These are phyloP conservation scores for Globisporangium acanthophoron DNA, from an alignment of 352 stramenopile genomes.

Conservation along the genomic window DNA sequence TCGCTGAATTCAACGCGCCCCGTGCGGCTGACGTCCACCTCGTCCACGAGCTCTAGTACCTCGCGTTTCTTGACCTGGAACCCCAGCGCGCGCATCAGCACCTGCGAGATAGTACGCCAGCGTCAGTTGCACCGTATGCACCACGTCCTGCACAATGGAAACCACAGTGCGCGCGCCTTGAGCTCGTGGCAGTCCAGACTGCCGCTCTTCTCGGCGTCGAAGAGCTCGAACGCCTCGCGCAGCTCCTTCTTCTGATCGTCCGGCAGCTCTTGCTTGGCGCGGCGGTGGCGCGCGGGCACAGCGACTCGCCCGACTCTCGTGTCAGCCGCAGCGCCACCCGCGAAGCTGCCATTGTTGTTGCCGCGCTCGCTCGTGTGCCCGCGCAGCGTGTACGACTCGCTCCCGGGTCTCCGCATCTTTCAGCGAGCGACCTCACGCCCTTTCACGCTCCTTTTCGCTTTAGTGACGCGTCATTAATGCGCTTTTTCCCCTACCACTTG, in stretches of 20 bases:
- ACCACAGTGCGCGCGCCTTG: conserved; percentile 46
- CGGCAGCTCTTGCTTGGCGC: conserved; percentile 60
- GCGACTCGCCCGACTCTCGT: not conserved
- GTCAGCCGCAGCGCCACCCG: not conserved
- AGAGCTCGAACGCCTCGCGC: conserved; percentile 91
- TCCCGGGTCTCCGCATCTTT: conserved; percentile 9
- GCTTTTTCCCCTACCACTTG: not conserved
- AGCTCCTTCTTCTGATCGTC: conserved; percentile 89
- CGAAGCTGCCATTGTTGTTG: conserved; percentile 2
- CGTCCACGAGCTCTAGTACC: conserved; percentile 85
- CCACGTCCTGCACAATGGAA: not conserved
- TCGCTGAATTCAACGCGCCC: conserved; percentile 87
- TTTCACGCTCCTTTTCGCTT: not conserved
- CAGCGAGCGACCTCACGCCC: not conserved
- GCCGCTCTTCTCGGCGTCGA: conserved; percentile 89
- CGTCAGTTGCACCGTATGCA: not conserved
- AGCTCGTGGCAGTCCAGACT: conserved; percentile 92
- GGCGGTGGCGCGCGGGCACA: conserved; percentile 20
- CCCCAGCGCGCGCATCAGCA: conserved; percentile 90
- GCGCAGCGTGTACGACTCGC: not conserved
- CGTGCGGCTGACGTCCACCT: conserved; percentile 82
- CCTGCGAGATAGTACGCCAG: conserved; percentile 11
- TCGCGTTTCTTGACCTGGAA: conserved; percentile 90
- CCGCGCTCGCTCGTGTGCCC: not conserved
- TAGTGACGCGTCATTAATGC: conserved; percentile 13